Base-by-base conservation (phyloP, 2,329 filamentous ascomycete genomes). In the Macrophomina pseudophaseolina region DNA sequence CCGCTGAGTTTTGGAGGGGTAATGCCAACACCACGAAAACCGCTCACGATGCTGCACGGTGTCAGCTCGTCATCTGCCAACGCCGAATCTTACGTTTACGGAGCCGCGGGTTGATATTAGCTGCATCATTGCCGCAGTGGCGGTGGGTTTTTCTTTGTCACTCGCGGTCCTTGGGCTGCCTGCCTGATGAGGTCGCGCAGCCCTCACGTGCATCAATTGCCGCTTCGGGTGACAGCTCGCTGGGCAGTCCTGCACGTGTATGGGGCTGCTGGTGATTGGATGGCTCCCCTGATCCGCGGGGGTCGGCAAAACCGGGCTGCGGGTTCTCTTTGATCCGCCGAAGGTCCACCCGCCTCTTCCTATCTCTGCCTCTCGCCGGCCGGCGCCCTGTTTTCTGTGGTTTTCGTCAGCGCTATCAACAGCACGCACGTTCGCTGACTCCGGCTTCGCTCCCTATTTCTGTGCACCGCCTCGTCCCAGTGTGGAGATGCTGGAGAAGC, bases 11-110 rank as follows among this genome's bases (percentile, higher is more conserved):
- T 54, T 40, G 44, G 32, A 62, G 58, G 42, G 58, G 58, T 48
- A 62, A 62, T 62, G 44, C 58, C 58, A 62, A 62, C 58, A 62
- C 58, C 58, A 60, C n/a, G 38, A 35, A 59, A 60, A 23, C 38
- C 56, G 56, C 56, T 60, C 56, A 46, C 56, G 56, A 60, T 60
- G 56, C 30, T n/a, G 11, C 28, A 33, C 49, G 30, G 49, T 32
- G 28, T 4, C 23, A 33, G 9, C 18, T 44, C 54, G 5, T 44
- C 54, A 28, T 40, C 53, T 30, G 14, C n/a, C 38, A 30, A 38
- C 38, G 44, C 38, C 54, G 46, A 59, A 46, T 0, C 7, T 16
- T 32, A 59, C 28, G 42, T 48, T 35, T 48, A 6, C 11, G 40
- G 56, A 28, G 56, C 16, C 40, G 12, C 23, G 28, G 33, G 33